Conservation (phyloP, 495 filamentous ascomycete species). For the Amphirosellinia nigrospora region DNA sequence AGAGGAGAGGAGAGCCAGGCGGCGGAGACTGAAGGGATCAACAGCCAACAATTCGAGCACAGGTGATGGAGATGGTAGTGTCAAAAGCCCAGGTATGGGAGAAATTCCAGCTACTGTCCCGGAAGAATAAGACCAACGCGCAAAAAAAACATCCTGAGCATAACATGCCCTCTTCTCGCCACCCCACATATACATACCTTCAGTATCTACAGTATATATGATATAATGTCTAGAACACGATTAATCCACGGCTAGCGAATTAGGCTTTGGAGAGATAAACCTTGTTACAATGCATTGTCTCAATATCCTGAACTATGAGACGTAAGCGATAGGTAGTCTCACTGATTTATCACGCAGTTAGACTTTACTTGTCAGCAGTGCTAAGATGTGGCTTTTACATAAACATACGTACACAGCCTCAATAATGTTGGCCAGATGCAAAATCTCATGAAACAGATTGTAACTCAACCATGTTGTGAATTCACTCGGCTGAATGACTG, state of each 20-base stretch:
- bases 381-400: not conserved
- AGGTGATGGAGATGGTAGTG: conserved; percentile 31
- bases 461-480: not conserved
- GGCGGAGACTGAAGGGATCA: conserved; percentile 38
- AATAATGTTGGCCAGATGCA: not conserved
- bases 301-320: not conserved
- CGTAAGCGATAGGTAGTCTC: not conserved
- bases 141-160: not conserved
- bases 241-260: conserved; percentile 14
- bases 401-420: not conserved
- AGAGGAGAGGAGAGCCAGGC: conserved; percentile 41
- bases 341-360: not conserved
- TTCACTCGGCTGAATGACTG: not conserved
- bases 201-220: conserved; percentile 30
- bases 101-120: conserved; percentile 31
- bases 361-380: not conserved
- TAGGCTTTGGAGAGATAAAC: conserved; percentile 1
- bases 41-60: conserved; percentile 25
- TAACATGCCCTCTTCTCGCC: not conserved
- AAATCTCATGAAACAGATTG: too few relatives aligned
- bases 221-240: conserved; percentile 31
- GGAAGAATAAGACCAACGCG: conserved; percentile 27
- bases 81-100: conserved; percentile 29
- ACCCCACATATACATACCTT: not conserved
- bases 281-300: not conserved